Base-by-base conservation (phyloP, 2,329 filamentous ascomycete genomes). In the Aphanoascus verrucosus region DNA sequence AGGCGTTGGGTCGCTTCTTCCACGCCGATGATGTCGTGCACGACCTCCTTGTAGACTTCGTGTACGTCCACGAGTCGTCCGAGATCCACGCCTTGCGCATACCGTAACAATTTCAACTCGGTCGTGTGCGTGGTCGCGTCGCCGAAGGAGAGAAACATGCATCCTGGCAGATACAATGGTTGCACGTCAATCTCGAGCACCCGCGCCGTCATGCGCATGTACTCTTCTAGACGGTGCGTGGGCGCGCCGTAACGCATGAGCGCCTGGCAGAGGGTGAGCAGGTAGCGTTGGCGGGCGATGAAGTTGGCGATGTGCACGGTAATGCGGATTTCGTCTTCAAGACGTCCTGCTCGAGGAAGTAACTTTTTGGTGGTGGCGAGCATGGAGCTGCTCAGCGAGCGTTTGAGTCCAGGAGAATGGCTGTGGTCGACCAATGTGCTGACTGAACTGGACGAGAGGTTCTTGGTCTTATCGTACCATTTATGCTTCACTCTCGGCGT, bases 91-190 rank as follows among this genome's bases (percentile, higher is more conserved):
- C 68, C 71, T 54, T 73, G 70, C 1, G 61, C 61, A 7, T 69
- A 66, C 1, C 70, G 67, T 5, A 75, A 66, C 3, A 75, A 63
- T 52, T 72, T 72, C 31, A 75, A 69, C 54, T 75, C 70, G 0
- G 72, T 72, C 6, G 72, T 75, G 35, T 74, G 69, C 0, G 73
- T 74, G 5, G 67, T 61, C 8, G 65, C 55, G 49, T 75, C 73
- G 50, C 82, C 89, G 63, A 96, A 95, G 3, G 88, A 91, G 64
- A 95, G 85, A 54, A 96, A 86, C 90, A 96, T 96, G 64, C 87
- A 94, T 0, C 87, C 87, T 0, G 90, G 89, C 31, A 95, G 81
- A 65, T 95, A 96, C 19, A 95, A 72, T 61, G 93, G 95, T 62
- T 94, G 88, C 5, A 85, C 85, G 59, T 94, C 86, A 14, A 95